A percentile compares a stretch with the other conserved stretches of the same genome.
phyloP scores from a whole-genome alignment of 2,329 filamentous ascomycete species.

The Fonsecaea nubica region DNA sequence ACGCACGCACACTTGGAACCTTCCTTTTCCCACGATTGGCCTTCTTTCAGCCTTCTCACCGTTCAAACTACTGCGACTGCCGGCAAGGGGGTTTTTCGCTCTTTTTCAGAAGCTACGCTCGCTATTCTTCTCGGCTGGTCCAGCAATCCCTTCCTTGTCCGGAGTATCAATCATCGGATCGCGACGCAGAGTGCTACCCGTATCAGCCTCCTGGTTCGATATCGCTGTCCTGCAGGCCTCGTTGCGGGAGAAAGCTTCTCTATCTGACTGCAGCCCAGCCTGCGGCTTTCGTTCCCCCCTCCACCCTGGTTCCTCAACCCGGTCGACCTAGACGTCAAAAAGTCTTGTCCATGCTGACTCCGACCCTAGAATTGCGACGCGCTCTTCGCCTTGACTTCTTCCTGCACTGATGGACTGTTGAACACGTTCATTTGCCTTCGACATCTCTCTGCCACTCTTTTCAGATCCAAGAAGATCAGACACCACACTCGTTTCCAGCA shows the following conservation, averaged over 20 bases:
- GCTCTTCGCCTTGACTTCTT: slow-evolving; percentile 19
- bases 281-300: slow-evolving; percentile 2
- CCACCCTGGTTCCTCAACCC: slow-evolving; percentile 18
- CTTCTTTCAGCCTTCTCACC: not conserved
- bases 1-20: slow-evolving; percentile 6
- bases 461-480: not conserved
- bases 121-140: slow-evolving; percentile 26
- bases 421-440: slow-evolving; percentile 17
- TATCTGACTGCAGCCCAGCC: slow-evolving; percentile 14
- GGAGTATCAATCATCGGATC: not conserved
- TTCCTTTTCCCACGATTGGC: not conserved
- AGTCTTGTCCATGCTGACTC: slow-evolving; percentile 16
- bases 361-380: slow-evolving; percentile 14
- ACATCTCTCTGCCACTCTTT: slow-evolving; percentile 23
- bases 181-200: slow-evolving; percentile 16
- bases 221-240: slow-evolving; percentile 9
- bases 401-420: slow-evolving; percentile 17
- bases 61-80: slow-evolving; percentile 1
- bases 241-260: slow-evolving; percentile 7
- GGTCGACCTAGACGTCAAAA: slow-evolving; percentile 15
- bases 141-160: slow-evolving; percentile 28
- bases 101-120: slow-evolving; percentile 11
- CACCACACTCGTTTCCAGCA: slow-evolving; percentile 25
- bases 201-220: slow-evolving; percentile 11
- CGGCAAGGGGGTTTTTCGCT: slow-evolving; percentile 12